Conservation (phyloP, 352 stramenopile species). For the Phytophthora fragariaefolia region DNA sequence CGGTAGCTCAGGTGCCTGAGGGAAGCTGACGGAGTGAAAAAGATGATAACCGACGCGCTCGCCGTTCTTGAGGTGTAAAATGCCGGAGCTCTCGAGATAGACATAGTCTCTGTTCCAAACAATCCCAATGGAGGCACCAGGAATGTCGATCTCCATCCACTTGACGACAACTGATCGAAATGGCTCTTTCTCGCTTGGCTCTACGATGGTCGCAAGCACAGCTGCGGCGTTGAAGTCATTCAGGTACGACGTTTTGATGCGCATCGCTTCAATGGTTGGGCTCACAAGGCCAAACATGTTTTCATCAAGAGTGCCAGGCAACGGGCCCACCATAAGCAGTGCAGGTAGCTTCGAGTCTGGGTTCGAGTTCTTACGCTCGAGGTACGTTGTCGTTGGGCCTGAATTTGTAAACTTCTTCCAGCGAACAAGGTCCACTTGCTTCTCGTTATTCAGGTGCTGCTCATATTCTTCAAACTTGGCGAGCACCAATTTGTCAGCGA, state of each 20-base stretch:
- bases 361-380: conserved; percentile 20
- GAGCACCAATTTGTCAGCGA: conserved; percentile 9
- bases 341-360: conserved; percentile 20
- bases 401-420: conserved; percentile 24
- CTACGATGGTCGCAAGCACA: conserved; percentile 44
- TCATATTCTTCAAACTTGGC: conserved; percentile 24
- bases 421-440: conserved; percentile 2
- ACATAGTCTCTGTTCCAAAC: conserved; percentile 25
- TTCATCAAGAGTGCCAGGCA: conserved; percentile 38
- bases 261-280: conserved; percentile 30
- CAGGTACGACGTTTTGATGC: conserved; percentile 25
- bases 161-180: conserved; percentile 30
- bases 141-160: conserved; percentile 27
- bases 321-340: conserved; percentile 30
- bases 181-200: conserved; percentile 44
- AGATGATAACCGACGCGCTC: conserved; percentile 31
- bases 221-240: conserved; percentile 37
- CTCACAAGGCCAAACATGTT: conserved; percentile 40
- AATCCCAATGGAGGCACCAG: conserved; percentile 13
- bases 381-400: conserved; percentile 11
- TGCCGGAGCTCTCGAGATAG: conserved; percentile 22
- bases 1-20: conserved; percentile 23
- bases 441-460: conserved; percentile 13
- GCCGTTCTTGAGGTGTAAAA: conserved; percentile 10
- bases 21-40: conserved; percentile 28